Base-by-base conservation (phyloP, 108 stramenopile genomes). In the Skeletonema potamos region DNA sequence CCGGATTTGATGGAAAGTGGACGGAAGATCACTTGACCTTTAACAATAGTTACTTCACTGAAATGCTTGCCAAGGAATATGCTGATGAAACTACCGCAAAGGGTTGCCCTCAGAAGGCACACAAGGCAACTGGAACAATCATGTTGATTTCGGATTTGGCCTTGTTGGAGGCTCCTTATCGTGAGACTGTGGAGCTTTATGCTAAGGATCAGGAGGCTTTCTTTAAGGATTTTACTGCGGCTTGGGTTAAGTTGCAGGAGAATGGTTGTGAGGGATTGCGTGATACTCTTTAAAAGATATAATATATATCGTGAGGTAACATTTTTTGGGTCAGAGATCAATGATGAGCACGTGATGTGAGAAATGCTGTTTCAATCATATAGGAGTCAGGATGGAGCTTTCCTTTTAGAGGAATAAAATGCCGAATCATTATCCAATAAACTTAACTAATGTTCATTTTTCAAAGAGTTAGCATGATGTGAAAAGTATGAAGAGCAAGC, bases 1-100 rank as follows among this genome's bases (percentile, higher is more conserved):
- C 72, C 18, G 86, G 85, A 27, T 85, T 81, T 72, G 82, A 81
- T 27, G 87, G 86, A 7, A 44, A 81, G 29, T 88, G 87, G 87
- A 86, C 83, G 10, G 54, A 72, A 56, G 41, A 73, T 15, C 73
- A 65, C 28, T 54, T 71, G 43, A 60, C 56, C 26, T 86, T 91
- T 39, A 62, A 68, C 55, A 89, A 89, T 67, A 34, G 63, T 26
- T 91, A 86, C 59, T 86, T 82, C 59, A 39, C 22, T 22, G 69
- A 84, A n/a, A 74, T 86, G 79, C 66, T 85, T 62, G 61, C 44
- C 26, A 79, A 79, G 62, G 55, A 57, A 29, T 82, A 79, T 64
- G 62, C 33, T 1, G 67, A 69, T 64, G 66, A 70, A 68, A 74
- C 73, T 18, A 79, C 78, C 22, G 73, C 78, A 11, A 24, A 59